A percentile compares a stretch with the other conserved stretches of the same genome.
Conservation (phyloP, 75 land plant species). For the Pinus tabuliformis region DNA sequence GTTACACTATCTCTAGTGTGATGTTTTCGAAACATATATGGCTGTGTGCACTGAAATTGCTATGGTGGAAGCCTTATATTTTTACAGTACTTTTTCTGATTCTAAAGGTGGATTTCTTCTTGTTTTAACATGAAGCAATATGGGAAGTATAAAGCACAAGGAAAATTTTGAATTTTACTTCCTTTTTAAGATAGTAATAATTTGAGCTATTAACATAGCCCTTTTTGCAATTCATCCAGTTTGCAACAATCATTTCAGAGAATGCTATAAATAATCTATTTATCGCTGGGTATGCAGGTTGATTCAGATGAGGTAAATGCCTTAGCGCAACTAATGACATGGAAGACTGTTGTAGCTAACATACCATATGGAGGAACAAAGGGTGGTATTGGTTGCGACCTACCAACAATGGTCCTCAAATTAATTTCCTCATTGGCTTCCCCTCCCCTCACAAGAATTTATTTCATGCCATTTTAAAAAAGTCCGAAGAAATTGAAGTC, state of each 20-base stretch:
- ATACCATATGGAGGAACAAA: no score
- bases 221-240: neutral
- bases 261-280: neutral
- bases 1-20: neutral
- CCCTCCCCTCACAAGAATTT: no score
- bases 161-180: no score
- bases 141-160: neutral
- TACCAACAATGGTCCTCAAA: no score
- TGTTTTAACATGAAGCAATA: neutral
- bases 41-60: neutral
- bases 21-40: neutral
- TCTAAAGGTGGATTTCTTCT: neutral
- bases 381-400: no score
- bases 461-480: no score
- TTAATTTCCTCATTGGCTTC: no score
- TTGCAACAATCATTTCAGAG: neutral
- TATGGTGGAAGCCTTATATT: neutral
- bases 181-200: no score
- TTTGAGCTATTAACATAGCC: neutral
- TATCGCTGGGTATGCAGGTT: neutral
- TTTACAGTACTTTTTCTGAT: neutral
- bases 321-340: no score
- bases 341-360: no score
- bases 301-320: no score
- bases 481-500: no score